Conservation (phyloP, 768 basidiomycete genomes). For the Leccinum variicolor region DNA sequence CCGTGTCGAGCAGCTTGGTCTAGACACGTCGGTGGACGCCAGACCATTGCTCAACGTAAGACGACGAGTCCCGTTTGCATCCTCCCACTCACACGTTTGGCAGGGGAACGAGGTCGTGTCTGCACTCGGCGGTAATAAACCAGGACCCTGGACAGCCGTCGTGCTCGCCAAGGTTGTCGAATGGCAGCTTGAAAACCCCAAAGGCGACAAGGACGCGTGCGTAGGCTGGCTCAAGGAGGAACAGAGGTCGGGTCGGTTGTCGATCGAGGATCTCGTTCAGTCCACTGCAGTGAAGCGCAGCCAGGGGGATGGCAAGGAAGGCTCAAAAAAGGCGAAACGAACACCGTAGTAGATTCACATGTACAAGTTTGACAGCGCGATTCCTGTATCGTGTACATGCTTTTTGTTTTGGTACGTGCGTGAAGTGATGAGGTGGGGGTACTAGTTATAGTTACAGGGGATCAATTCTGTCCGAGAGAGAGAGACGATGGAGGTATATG, state of each 20-base stretch:
- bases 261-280: conserved; percentile 24
- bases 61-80: not conserved
- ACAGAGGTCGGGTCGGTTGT: conserved; percentile 44
- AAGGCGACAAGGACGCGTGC: conserved; percentile 64
- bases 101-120: conserved; percentile 71
- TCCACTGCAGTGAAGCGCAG: conserved; percentile 26
- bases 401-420: not conserved
- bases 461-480: conserved; percentile 5
- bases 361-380: not conserved
- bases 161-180: conserved; percentile 65
- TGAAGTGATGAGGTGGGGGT: not conserved
- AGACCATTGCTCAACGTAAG: conserved; percentile 79
- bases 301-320: conserved; percentile 15
- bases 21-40: conserved; percentile 61
- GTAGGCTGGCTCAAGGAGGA: conserved; percentile 63
- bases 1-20: conserved; percentile 57
- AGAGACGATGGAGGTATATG: not conserved
- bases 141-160: conserved; percentile 69
- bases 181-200: conserved; percentile 85
- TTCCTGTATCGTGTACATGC: conserved; percentile 1
- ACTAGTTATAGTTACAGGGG: conserved; percentile 21
- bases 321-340: conserved; percentile 32
- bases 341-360: not conserved
- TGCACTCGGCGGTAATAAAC: conserved; percentile 52
- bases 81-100: conserved; percentile 1